Conservation (phyloP, 768 basidiomycete species). For the Favolaschia claudopus region DNA sequence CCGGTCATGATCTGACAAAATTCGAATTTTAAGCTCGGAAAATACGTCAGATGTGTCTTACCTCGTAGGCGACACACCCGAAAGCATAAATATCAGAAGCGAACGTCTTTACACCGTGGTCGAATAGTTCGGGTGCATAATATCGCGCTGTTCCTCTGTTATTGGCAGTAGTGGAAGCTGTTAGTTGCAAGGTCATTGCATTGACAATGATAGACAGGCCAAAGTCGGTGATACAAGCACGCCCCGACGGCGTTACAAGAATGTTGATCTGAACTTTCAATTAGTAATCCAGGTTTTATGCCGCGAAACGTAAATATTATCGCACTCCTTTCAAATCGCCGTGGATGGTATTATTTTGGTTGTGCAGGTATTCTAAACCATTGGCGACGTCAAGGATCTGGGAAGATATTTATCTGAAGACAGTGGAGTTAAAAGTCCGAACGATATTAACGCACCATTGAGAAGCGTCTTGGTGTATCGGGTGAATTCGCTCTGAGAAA, state of each 20-base stretch:
- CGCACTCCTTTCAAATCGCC: slow-evolving; percentile 33
- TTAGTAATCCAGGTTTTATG: neutral
- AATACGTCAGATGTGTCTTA: neutral
- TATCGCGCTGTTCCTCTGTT: slow-evolving; percentile 42
- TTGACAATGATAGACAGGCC: slow-evolving; percentile 46
- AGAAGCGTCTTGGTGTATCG: neutral
- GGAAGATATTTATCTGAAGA: neutral
- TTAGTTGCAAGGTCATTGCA: slow-evolving; percentile 25
- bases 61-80: slow-evolving; percentile 48
- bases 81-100: slow-evolving; percentile 49
- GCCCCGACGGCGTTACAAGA: slow-evolving; percentile 46
- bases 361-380: slow-evolving; percentile 30
- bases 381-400: slow-evolving; percentile 24
- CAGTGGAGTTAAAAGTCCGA: too few species aligned
- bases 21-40: neutral
- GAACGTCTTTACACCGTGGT: slow-evolving; percentile 21
- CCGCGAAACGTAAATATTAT: neutral
- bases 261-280: slow-evolving; percentile 48
- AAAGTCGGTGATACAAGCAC: slow-evolving; percentile 60
- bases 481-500: slow-evolving; percentile 11
- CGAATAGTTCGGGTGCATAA: slow-evolving; percentile 46
- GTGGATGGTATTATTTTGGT: slow-evolving; percentile 24
- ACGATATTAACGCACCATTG: neutral
- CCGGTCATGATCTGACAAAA: slow-evolving; percentile 12
- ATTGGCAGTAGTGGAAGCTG: slow-evolving; percentile 21